phyloP scores from a whole-genome alignment of 345 rosid genomes.

The Sapria himalayana region DNA sequence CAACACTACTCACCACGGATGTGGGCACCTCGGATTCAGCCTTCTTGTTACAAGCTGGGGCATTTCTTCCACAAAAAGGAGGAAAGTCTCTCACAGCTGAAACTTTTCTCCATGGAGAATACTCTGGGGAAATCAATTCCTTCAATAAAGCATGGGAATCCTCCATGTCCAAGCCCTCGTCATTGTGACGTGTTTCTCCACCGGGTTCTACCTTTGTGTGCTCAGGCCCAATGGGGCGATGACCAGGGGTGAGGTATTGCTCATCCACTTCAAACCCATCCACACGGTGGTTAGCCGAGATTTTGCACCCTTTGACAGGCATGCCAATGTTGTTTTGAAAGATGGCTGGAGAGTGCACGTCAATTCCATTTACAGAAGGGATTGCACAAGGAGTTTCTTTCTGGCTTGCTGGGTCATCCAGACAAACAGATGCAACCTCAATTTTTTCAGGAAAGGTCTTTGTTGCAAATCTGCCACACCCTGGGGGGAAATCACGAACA shows the following conservation, averaged over 20 bases:
- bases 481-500: conserved; percentile 29
- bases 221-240: no score
- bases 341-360: not conserved
- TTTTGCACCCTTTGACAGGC: no score
- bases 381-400: not conserved
- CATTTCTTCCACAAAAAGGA: conserved; percentile 24
- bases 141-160: conserved; percentile 8
- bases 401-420: not conserved
- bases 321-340: no score
- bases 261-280: no score
- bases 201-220: no score
- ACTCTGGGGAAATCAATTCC: conserved; percentile 7
- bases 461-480: conserved; percentile 18
- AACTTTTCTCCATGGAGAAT: conserved; percentile 27
- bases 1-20: conserved; percentile 5
- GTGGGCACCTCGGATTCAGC: conserved; percentile 5
- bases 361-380: conserved; percentile 6
- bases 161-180: conserved; percentile 1
- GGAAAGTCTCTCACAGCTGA: conserved; percentile 35
- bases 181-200: no score
- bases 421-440: no score
- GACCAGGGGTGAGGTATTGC: no score
- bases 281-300: no score
- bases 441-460: conserved; percentile 4
- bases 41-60: conserved; percentile 9